Evolutionary conservation across 2,329 filamentous ascomycete genomes (phyloP).

Genomic region (Lasiodiplodia theobromae): DNA sequence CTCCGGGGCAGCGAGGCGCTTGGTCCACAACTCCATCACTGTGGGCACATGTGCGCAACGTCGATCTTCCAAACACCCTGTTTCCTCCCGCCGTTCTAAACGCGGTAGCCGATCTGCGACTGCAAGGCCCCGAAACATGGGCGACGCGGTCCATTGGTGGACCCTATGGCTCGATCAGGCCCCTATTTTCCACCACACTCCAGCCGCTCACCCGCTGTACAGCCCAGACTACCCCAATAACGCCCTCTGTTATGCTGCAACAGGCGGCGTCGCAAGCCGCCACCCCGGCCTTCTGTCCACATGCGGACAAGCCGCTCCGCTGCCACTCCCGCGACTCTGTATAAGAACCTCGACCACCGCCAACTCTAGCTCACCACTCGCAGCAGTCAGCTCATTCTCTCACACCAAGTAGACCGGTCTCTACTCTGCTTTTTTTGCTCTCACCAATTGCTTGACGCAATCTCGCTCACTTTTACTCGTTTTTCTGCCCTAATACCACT

Average conservation of each 20-base stretch:
- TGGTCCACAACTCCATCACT: constrained; percentile 13
- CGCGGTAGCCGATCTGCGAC: constrained; percentile 19
- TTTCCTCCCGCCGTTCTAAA: constrained; percentile 5
- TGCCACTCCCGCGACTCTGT: not conserved
- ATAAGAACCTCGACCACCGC: constrained; percentile 12
- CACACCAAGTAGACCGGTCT: constrained; percentile 27
- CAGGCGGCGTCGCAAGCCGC: constrained; percentile 20
- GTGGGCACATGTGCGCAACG: constrained; percentile 19
- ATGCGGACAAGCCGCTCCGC: constrained; percentile 12
- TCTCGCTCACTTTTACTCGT: constrained; percentile 20
- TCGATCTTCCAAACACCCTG: constrained; percentile 22
- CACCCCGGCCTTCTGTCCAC: constrained; percentile 7
- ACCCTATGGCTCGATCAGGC: constrained; percentile 19
- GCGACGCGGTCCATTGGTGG: constrained; percentile 21
- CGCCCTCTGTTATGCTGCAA: constrained; percentile 3
- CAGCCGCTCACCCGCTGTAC: constrained; percentile 9
- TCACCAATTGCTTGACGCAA: constrained; percentile 16
- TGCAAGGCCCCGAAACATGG: constrained; percentile 22
- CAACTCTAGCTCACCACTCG: constrained; percentile 19
- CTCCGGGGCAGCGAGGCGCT: constrained; percentile 17
- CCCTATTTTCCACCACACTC: constrained; percentile 21
- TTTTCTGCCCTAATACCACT: constrained; percentile 5
- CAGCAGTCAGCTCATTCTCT: constrained; percentile 28
- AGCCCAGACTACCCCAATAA: constrained; percentile 7
- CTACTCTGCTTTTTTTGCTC: constrained; percentile 15